Percentiles rank a stretch among this genome's conserved stretches.
Evolutionary conservation across 176 grass and related monocot genomes (phyloP).

Genomic region (Cenchrus americanus): DNA sequence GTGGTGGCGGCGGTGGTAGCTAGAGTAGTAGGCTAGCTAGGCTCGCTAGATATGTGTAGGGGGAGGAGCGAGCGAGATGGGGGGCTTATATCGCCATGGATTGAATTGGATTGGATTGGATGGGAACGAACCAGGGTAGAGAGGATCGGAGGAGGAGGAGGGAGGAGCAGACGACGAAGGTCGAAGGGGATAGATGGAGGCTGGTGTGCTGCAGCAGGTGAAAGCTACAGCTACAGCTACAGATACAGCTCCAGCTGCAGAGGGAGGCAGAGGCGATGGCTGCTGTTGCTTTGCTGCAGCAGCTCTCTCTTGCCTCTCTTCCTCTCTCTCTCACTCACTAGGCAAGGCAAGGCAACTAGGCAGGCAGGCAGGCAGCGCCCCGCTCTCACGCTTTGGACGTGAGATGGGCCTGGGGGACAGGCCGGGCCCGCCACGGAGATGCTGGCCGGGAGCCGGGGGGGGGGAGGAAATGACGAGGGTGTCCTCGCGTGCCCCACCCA

Average conservation of each 20-base stretch:
- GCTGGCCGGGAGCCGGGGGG: neutral
- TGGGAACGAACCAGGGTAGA: too few relatives aligned
- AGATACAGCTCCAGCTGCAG: too few relatives aligned
- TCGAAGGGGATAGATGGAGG: neutral
- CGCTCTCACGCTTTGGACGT: conserved; percentile 40
- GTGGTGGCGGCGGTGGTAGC: neutral
- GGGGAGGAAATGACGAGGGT: conserved; percentile 25
- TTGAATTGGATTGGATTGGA: neutral
- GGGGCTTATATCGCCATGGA: neutral
- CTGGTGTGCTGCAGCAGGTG: neutral
- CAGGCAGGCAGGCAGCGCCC: neutral
- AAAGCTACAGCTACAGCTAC: neutral
- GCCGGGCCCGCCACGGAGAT: conserved; percentile 39
- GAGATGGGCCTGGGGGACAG: conserved; percentile 42
- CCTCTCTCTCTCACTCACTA: too few relatives aligned
- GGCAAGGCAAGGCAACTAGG: too few relatives aligned
- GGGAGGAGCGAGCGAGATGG: neutral
- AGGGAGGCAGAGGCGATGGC: too few relatives aligned
- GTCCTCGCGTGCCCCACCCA: conserved; percentile 18
- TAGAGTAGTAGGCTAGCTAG: neutral
- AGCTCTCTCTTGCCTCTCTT: too few relatives aligned
- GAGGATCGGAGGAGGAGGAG: too few relatives aligned
- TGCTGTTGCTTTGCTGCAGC: conserved; percentile 1
- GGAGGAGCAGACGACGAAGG: neutral
- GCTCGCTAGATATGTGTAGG: too few relatives aligned